A percentile compares a stretch with the other conserved stretches of the same genome.
phyloP scores from a whole-genome alignment of 1,284 basidiomycete species.

The Anthracocystis panici-leucophaei region DNA sequence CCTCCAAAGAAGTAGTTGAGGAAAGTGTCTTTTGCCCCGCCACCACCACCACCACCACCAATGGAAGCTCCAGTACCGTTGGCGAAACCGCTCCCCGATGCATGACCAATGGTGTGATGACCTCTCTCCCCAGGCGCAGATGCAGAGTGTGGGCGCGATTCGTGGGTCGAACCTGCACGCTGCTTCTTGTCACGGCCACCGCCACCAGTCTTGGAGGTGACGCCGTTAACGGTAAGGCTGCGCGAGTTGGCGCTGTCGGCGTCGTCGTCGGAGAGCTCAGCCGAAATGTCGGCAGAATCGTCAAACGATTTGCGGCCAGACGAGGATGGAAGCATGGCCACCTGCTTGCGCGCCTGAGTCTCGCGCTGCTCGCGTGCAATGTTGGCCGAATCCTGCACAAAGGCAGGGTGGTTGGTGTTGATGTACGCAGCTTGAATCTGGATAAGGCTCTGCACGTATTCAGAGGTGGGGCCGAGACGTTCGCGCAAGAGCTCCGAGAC shows the following conservation, averaged over 20 bases:
- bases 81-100: conserved; percentile 21
- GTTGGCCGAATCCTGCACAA: conserved; percentile 74
- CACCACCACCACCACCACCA: conserved; percentile 27
- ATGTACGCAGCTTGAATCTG: conserved; percentile 99
- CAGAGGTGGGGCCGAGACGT: conserved; percentile 92
- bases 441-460: conserved; percentile 95
- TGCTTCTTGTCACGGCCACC: conserved; percentile 40
- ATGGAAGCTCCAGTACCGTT: conserved; percentile 18
- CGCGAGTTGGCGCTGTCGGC: conserved; percentile 42
- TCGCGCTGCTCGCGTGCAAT: conserved; percentile 67
- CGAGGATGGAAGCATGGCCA: conserved; percentile 64
- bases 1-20: conserved; percentile 69
- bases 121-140: conserved; percentile 30
- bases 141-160: conserved; percentile 47
- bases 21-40: conserved; percentile 63
- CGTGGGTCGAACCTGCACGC: conserved; percentile 29
- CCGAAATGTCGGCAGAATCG: conserved; percentile 44
- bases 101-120: conserved; percentile 50
- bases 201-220: conserved; percentile 40
- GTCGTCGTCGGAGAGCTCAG: conserved; percentile 55
- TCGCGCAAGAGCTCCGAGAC: conserved; percentile 95
- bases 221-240: conserved; percentile 36
- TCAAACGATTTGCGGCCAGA: conserved; percentile 68
- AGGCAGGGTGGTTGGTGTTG: conserved; percentile 96
- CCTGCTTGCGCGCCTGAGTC: conserved; percentile 54